Evolutionary conservation across 2,329 filamentous ascomycete species (phyloP).

Genomic region (Bipolaris victoriae): DNA sequence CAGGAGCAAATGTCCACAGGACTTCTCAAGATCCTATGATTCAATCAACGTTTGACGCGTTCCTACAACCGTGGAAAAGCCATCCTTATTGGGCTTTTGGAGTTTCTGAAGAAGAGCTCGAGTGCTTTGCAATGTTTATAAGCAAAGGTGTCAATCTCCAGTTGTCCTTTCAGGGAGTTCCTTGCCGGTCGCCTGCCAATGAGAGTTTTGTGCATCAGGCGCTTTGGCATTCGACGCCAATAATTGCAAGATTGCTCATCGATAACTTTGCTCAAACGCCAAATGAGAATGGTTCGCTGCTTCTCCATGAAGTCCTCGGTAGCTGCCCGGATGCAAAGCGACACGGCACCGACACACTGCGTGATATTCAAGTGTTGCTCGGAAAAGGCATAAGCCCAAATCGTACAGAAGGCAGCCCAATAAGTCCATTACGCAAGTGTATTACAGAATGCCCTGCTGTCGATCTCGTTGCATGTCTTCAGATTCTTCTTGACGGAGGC

Average conservation of each 20-base stretch:
- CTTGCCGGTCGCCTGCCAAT: conserved; percentile 27
- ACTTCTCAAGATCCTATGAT: conserved; percentile 19
- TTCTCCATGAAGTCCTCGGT: conserved; percentile 41
- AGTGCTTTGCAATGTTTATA: conserved; percentile 38
- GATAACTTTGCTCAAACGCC: conserved; percentile 23
- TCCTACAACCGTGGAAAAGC: conserved; percentile 39
- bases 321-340: conserved; percentile 39
- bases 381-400: conserved; percentile 39
- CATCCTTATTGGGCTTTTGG: conserved; percentile 32
- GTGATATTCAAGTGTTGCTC: conserved; percentile 40
- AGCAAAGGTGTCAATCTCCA: conserved; percentile 34
- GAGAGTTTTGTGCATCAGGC: conserved; percentile 41
- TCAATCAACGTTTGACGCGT: conserved; percentile 32
- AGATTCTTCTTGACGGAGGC: conserved; percentile 36
- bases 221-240: conserved; percentile 43
- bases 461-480: conserved; percentile 35
- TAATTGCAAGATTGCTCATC: conserved; percentile 30
- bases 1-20: conserved; percentile 37
- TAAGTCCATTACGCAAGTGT: conserved; percentile 35
- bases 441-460: conserved; percentile 36
- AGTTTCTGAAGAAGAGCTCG: conserved; percentile 29
- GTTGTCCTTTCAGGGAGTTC: conserved; percentile 27
- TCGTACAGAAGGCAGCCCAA: conserved; percentile 17
- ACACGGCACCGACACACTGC: conserved; percentile 39
- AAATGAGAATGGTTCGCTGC: conserved; percentile 22